A percentile compares a stretch with the other conserved stretches of the same genome.
These are phyloP conservation scores for Coniochaeta sp. DNA, from an alignment of 2,329 filamentous ascomycete genomes.

Conservation along the genomic window DNA sequence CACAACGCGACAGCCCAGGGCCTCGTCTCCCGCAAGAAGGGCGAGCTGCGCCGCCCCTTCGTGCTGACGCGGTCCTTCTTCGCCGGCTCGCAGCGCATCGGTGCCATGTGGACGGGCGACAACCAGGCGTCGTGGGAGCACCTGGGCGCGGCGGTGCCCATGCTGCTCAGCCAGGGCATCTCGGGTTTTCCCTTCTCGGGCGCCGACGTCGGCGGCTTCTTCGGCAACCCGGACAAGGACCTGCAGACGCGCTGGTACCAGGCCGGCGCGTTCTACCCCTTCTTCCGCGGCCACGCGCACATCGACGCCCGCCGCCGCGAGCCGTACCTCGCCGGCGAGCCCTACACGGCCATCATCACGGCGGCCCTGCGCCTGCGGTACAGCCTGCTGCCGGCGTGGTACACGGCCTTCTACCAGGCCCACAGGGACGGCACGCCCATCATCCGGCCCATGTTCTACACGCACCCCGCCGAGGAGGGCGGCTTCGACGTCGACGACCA, in stretches of 20 bases:
- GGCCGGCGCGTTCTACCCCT: slow-evolving; percentile 92
- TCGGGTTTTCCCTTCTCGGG: slow-evolving; percentile 90
- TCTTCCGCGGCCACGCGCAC: slow-evolving; percentile 95
- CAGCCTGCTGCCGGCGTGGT: slow-evolving; percentile 85
- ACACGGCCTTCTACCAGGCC: slow-evolving; percentile 91
- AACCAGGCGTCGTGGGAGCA: slow-evolving; percentile 93
- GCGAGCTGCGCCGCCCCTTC: slow-evolving; percentile 80
- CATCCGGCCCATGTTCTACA: slow-evolving; percentile 86
- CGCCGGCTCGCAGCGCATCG: slow-evolving; percentile 79
- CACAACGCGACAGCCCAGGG: slow-evolving; percentile 90
- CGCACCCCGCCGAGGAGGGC: slow-evolving; percentile 75
- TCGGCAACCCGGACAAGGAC: slow-evolving; percentile 91
- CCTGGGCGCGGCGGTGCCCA: slow-evolving; percentile 81
- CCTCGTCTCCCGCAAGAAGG: slow-evolving; percentile 75
- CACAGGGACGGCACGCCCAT: slow-evolving; percentile 79
- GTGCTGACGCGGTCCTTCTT: slow-evolving; percentile 90
- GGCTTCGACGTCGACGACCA: slow-evolving; percentile 92
- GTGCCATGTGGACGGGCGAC: slow-evolving; percentile 98
- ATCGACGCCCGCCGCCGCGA: slow-evolving; percentile 93
- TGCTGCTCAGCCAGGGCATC: slow-evolving; percentile 89
- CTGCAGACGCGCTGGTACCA: slow-evolving; percentile 94
- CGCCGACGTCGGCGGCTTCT: slow-evolving; percentile 96
- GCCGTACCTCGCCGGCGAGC: slow-evolving; percentile 80
- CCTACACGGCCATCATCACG: slow-evolving; percentile 79
- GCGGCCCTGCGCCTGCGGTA: slow-evolving; percentile 85